Evolutionary conservation across 257 asterid species (phyloP).

Genomic region (Penstemon eatonii): DNA sequence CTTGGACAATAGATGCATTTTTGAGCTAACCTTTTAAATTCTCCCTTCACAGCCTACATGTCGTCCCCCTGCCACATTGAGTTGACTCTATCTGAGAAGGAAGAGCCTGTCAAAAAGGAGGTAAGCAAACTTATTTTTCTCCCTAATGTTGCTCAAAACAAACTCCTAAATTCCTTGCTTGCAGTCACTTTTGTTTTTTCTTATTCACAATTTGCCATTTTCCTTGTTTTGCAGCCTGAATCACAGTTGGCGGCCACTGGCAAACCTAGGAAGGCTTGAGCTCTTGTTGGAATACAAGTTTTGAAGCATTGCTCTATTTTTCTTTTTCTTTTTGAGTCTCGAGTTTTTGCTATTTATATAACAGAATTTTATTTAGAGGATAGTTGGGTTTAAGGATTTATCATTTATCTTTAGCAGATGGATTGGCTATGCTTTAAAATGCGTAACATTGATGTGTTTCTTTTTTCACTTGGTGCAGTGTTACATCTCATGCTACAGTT

Average conservation of each 20-base stretch:
- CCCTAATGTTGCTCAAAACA: too few relatives aligned
- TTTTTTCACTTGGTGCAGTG: too few relatives aligned
- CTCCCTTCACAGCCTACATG: conserved; percentile 61
- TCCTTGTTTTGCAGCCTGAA: conserved; percentile 46
- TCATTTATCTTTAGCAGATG: too few relatives aligned
- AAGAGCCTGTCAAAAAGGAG: conserved; percentile 24
- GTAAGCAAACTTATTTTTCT: neutral
- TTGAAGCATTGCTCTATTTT: too few relatives aligned
- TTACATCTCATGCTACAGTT: too few relatives aligned
- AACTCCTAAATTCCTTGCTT: too few relatives aligned
- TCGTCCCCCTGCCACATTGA: conserved; percentile 34
- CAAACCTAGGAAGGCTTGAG: conserved; percentile 57
- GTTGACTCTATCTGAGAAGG: conserved; percentile 23
- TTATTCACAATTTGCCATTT: neutral
- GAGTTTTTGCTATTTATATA: too few relatives aligned
- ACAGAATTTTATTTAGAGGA: too few relatives aligned
- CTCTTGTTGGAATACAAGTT: neutral
- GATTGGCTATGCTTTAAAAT: too few relatives aligned
- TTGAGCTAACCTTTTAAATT: neutral
- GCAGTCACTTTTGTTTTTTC: neutral
- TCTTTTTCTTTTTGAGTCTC: too few relatives aligned
- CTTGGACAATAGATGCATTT: neutral
- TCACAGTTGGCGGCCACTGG: conserved; percentile 52
- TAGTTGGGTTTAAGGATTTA: too few relatives aligned
- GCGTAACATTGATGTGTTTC: too few relatives aligned